These are phyloP conservation scores for Histomonas meleagridis DNA, from an alignment of 208 protist genomes.

Conservation along the genomic window DNA sequence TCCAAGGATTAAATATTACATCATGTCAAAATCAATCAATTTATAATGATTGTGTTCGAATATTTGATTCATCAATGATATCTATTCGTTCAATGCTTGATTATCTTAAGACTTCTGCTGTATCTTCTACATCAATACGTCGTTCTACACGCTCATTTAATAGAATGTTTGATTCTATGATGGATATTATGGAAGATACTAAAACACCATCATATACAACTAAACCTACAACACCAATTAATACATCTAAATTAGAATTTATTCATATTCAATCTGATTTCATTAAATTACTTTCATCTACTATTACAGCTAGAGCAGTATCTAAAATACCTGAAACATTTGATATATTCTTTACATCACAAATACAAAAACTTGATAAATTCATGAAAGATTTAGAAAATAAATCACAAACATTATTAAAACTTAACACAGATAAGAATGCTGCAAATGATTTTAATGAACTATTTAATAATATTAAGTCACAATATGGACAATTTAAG, in stretches of 20 bases:
- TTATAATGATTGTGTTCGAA: not conserved
- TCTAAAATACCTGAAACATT: constrained; percentile 13
- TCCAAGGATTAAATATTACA: not conserved
- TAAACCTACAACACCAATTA: not conserved
- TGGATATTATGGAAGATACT: not conserved
- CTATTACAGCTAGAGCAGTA: not conserved
- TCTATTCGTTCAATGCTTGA: not conserved
- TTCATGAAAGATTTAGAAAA: not conserved
- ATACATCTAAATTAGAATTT: not conserved
- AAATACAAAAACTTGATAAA: not conserved
- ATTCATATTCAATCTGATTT: not conserved
- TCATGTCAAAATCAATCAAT: not conserved
- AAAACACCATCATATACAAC: not conserved
- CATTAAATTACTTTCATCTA: not conserved
- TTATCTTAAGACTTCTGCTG: not conserved
- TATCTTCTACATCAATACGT: not conserved
- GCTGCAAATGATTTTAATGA: not conserved
- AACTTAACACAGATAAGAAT: not conserved
- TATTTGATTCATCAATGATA: not conserved
- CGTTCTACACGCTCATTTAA: not conserved
- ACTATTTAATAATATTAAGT: not conserved
- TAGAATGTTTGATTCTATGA: not conserved
- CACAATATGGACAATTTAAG: not conserved
- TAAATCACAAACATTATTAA: too few relatives aligned
- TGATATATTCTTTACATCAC: not conserved